Evolutionary conservation across 2,329 filamentous ascomycete species (phyloP), one percentile per base, ranked within the genome.

Genomic region (Didymella exigua): DNA sequence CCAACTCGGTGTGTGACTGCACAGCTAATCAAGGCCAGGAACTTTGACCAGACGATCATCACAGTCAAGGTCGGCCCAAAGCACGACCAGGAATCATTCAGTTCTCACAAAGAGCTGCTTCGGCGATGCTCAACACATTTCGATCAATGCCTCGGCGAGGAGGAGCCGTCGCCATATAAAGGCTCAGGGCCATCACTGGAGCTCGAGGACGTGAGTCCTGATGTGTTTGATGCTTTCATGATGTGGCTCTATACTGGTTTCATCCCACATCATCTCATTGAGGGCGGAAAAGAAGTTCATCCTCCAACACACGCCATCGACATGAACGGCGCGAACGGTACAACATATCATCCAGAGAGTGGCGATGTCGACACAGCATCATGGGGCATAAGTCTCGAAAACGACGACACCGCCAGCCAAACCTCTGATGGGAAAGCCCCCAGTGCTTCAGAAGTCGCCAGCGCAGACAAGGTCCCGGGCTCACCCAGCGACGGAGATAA

Each of bases 221-320:
- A 74, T 48, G 70, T 73, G n/a, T 74, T 74, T 41, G 71, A 74
- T 54, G 67, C 69, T 7, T 74, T 74, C 49, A 71, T 74, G 70
- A 60, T 74, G 49, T 74, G 71, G 71, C 54, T 74, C n/a, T 71
- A 73, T 49, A 74, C 71, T 6, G 71, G 71, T 8, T 68, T 69
- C 44, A 71, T 74, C 19, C 71, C 71, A 5, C 71, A 74, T 21
- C 71, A 74, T 61, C 63, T 74, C 5, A 72, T 74, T 40, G 71
- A 74, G 53, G 71, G 71, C 6, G 65, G 68, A 2, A 73, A 72
- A 42, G 71, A 74, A 41, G 49, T 69, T 8, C 64, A 68, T 19
- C 58, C 68, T 8, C 67, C 67, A 5, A 65, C 67, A n/a, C 68
- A 68, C 33, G 59, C 66, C 18, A 60, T 70, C 50, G 64, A 60